Evolutionary conservation across 768 basidiomycete genomes (phyloP).

Genomic region (Mycena vulgaris): DNA sequence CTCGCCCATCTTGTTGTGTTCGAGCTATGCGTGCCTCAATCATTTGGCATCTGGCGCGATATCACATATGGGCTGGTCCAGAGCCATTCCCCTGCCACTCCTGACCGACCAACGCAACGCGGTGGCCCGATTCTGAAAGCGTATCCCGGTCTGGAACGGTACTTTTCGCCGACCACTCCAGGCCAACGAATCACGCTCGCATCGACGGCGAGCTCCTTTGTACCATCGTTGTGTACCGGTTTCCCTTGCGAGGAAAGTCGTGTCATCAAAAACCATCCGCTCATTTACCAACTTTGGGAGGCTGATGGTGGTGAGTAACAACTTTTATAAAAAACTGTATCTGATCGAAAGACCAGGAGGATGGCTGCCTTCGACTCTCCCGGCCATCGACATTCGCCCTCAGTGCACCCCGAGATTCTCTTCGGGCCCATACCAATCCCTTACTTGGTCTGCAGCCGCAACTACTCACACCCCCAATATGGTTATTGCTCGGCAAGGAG

Average conservation of each 20-base stretch:
- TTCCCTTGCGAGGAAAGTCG: not conserved
- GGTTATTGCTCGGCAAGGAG: conserved; percentile 45
- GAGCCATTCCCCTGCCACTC: not conserved
- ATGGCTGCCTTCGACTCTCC: conserved; percentile 15
- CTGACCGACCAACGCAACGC: conserved; percentile 33
- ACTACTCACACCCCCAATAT: conserved; percentile 60
- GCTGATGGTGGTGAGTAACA: not conserved
- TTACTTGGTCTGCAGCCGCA: conserved; percentile 54
- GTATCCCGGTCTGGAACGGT: conserved; percentile 23
- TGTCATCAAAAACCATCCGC: conserved; percentile 23
- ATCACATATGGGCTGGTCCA: conserved; percentile 47
- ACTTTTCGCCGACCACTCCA: not conserved
- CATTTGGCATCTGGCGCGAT: conserved; percentile 61
- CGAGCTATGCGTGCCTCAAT: conserved; percentile 56
- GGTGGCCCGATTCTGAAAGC: not conserved
- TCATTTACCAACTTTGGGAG: conserved; percentile 15
- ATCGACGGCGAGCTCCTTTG: conserved; percentile 52
- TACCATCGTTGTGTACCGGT: not conserved
- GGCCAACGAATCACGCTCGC: conserved; percentile 52
- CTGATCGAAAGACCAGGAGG: no score
- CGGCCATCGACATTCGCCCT: conserved; percentile 21
- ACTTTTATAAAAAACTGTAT: no score
- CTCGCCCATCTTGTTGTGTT: conserved; percentile 54
- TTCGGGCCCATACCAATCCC: conserved; percentile 46
- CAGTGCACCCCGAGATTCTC: conserved; percentile 52